Conservation (phyloP, 352 stramenopile genomes). For the Pythium pyrilobum region DNA sequence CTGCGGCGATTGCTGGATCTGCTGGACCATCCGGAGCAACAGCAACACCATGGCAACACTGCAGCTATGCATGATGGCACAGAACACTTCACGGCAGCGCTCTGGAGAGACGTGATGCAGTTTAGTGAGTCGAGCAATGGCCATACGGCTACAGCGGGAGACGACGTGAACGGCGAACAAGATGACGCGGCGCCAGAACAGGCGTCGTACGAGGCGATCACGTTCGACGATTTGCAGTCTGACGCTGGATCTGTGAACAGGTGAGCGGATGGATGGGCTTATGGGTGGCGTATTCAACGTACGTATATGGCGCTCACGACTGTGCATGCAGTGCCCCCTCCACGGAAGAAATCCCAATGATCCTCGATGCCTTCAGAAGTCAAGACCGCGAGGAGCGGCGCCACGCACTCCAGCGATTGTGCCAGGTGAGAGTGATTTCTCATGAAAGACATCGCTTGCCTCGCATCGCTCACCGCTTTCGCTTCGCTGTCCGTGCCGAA, state of each 20-base stretch:
- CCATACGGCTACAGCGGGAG: not conserved
- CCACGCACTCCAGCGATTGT: conserved; percentile 25
- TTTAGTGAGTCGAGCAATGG: not conserved
- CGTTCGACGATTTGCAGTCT: conserved; percentile 17
- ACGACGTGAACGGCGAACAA: not conserved
- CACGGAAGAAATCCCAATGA: conserved; percentile 32
- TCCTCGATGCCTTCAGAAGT: conserved; percentile 25
- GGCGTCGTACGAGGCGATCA: conserved; percentile 15
- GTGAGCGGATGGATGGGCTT: conserved; percentile 4
- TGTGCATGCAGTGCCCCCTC: conserved; percentile 35
- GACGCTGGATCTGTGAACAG: conserved; percentile 9
- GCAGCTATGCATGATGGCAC: not conserved
- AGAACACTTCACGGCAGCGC: conserved; percentile 2
- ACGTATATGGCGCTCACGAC: too few relatives aligned
- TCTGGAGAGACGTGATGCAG: conserved; percentile 1
- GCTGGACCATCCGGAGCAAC: not conserved
- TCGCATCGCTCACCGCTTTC: too few relatives aligned
- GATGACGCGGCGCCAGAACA: not conserved
- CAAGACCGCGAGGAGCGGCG: conserved; percentile 5
- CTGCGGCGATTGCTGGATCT: not conserved
- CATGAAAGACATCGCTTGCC: too few relatives aligned
- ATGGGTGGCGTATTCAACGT: too few relatives aligned
- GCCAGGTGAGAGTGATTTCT: too few relatives aligned
- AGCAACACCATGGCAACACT: not conserved
- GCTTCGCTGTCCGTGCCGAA: not conserved